Conservation (phyloP, 1,284 basidiomycete genomes). For the Cyathus olla region DNA sequence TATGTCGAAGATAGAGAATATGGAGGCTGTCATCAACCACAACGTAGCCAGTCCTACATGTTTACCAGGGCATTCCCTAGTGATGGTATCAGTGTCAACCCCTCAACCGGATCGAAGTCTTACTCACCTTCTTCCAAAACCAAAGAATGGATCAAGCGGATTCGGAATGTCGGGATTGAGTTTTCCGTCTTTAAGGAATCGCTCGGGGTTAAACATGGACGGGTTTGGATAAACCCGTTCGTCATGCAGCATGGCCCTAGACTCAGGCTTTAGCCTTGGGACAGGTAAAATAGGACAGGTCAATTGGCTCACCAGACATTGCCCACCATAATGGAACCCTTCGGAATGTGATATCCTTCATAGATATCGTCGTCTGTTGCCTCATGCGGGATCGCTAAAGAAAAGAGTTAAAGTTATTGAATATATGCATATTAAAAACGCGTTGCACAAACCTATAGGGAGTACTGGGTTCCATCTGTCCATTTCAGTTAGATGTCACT, state of each 20-base stretch:
- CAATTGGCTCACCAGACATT: conserved; percentile 35
- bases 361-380: conserved; percentile 33
- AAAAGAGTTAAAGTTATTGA: too few species aligned
- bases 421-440: background rate
- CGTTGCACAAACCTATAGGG: background rate
- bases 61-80: conserved; percentile 51
- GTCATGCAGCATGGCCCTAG: conserved; percentile 51
- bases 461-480: too few species aligned
- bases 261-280: conserved; percentile 18
- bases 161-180: conserved; percentile 37
- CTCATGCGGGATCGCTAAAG: conserved; percentile 30
- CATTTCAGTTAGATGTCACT: background rate
- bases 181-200: conserved; percentile 42
- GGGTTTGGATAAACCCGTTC: conserved; percentile 47
- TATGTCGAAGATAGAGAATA: conserved; percentile 45
- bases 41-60: conserved; percentile 47
- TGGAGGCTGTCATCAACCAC: conserved; percentile 51
- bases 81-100: background rate
- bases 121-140: conserved; percentile 41
- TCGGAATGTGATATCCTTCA: conserved; percentile 37
- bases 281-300: background rate
- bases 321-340: conserved; percentile 33
- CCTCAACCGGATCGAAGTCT: too few species aligned
- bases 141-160: conserved; percentile 42
- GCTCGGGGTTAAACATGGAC: conserved; percentile 48